Evolutionary conservation across 2,329 filamentous ascomycete species (phyloP), one percentile per base, ranked within the genome.

Genomic region (Penicillium sp.): DNA sequence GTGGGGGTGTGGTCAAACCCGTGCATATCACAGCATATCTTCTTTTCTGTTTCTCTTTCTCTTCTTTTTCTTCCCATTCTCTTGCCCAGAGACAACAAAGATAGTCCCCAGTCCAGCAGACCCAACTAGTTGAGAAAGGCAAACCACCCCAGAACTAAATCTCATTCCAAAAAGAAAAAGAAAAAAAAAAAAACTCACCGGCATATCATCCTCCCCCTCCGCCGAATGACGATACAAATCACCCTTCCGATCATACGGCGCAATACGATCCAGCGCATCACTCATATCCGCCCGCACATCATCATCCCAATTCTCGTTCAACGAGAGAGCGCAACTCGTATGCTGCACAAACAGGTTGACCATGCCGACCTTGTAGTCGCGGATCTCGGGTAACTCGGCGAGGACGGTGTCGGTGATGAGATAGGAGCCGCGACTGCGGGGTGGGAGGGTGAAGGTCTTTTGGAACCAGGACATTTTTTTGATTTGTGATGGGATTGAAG

Each of bases 261-360:
- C 93, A 61, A 98, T 86, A 39, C 90, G 78, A 69, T 98, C 91
- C 56, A 98, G 76, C 40, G 91, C 89, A 73, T 96, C 89, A 64
- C 82, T 89, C 91, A 97, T 95, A 70, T 98, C 90, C 36, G 79
- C 80, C 49, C 90, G 80, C n/a, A 98, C 93, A 71, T 94, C 88
- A 39, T 74, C 70, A 65, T 90, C 88, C 74, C 76, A 85, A 73
- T 97, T 97, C 78, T 98, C 93, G 66, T 98, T 98, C 61, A 98
- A 74, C 51, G 82, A 88, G 45, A 98, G 77, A 9, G 87, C 93
- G 71, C 90, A 95, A 63, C 83, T 89, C 4, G 93, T 98, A 73
- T 98, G 93, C 73, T 98, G 91, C 46, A 97, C 79, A 69, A 97
- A 98, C 40, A 98, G 78, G 67, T 95, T 84, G 53, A 97, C 74